Percentiles rank a stretch among this genome's conserved stretches.
Evolutionary conservation across 2,329 filamentous ascomycete species (phyloP).

Genomic region (Orbilia blumenaviensis): DNA sequence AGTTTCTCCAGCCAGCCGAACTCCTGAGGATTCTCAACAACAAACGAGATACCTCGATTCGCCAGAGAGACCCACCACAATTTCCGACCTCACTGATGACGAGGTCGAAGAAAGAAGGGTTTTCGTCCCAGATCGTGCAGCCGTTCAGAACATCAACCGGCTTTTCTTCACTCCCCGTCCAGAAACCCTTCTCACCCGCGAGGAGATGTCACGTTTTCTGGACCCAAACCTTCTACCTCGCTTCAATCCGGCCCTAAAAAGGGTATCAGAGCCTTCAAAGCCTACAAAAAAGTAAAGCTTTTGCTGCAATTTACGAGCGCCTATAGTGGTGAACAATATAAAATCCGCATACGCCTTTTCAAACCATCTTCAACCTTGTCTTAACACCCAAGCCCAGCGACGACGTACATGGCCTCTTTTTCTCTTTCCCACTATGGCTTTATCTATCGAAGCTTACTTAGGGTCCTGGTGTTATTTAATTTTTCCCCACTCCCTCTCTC

Average conservation of each 20-base stretch:
- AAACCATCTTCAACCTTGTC: background rate
- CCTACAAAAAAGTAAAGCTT: background rate
- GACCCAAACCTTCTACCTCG: constrained; percentile 30
- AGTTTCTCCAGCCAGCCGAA: background rate
- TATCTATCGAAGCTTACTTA: background rate
- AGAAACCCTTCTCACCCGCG: constrained; percentile 21
- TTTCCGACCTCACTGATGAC: background rate
- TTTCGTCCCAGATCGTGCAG: background rate
- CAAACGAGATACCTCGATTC: background rate
- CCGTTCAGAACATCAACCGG: background rate
- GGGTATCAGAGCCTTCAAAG: background rate
- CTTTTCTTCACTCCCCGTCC: constrained; percentile 23
- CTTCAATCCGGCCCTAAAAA: constrained; percentile 42
- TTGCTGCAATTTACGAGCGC: background rate
- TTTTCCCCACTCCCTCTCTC: too few relatives aligned
- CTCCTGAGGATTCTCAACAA: background rate
- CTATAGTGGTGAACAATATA: too few relatives aligned
- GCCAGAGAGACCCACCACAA: background rate
- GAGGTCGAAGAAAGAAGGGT: background rate
- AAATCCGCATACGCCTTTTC: background rate
- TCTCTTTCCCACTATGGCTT: background rate
- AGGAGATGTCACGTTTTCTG: constrained; percentile 45
- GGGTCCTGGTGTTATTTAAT: too few relatives aligned
- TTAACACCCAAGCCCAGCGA: background rate
- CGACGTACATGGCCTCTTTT: background rate